Evolutionary conservation across 2,329 filamentous ascomycete genomes (phyloP), one percentile per base, ranked within the genome.

Genomic region (Shiraia sp.): DNA sequence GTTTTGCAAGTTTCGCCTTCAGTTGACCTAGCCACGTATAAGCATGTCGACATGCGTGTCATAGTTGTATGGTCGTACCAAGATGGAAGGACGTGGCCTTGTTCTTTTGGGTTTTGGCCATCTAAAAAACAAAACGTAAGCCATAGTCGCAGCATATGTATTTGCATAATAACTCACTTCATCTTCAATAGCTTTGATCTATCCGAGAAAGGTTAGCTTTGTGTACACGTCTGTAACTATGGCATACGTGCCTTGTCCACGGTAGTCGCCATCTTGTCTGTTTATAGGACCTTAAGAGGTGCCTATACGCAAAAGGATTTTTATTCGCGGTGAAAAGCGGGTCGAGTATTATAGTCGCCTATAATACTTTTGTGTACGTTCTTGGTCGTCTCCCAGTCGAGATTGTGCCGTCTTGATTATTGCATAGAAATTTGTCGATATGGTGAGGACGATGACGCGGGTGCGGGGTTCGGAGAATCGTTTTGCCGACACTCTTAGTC

Each of bases 31-130:
- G 49, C 51, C 40, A 32, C 37, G 28, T 53, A 50, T 66, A 40
- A 66, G 63, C 56, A 50, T 47, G 35, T 28, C 29, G 29, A 32
- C 35, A 46, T 36, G 44, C 38, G 15, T 28, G 32, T n/a, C 31
- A 15, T 16, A 25, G 27, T 32, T 27, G 17, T n/a, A 13, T 17
- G n/a, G 17, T 36, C 37, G 40, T 69, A 73, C 89, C 90, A 72
- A 96, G 77, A 80, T 96, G 91, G 72, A 85, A 96, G 34, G 90
- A 91, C 10, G 90, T 96, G 39, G 87, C 88, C 77, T 96, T 96
- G 75, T 96, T 96, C 78, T 96, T 96, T 73, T 97, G 91, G 66
- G 91, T 96, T 75, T 82, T 82, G 77, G 90, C 89, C 92, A 96
- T 96, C 86, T 92, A 66, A 32, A 35, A 45, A 16, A 32, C n/a